Conservation (phyloP, 495 filamentous ascomycete genomes). For the Sporormia fimetaria region DNA sequence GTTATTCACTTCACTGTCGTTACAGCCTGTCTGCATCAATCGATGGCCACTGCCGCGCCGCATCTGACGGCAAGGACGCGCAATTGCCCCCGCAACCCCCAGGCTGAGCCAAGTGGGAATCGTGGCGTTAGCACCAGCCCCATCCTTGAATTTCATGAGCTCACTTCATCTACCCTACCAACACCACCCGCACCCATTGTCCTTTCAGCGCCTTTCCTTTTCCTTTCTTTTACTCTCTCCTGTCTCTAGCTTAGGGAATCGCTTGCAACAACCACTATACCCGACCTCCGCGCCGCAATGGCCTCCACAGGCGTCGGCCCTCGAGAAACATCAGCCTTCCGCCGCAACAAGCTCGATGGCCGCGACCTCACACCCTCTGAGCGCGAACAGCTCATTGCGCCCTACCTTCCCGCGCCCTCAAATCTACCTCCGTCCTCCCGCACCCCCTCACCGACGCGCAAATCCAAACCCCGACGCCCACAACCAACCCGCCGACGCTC, state of each 20-base stretch:
- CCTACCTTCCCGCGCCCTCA: conserved; percentile 66
- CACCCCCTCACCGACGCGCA: conserved; percentile 15
- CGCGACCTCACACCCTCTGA: conserved; percentile 50
- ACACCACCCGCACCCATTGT: too few relatives aligned
- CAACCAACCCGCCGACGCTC: conserved; percentile 34
- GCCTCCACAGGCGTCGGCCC: conserved; percentile 41
- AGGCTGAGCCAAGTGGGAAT: conserved; percentile 13
- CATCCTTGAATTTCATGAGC: background rate
- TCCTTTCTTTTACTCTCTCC: background rate
- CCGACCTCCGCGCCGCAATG: conserved; percentile 13
- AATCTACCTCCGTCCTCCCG: conserved; percentile 31
- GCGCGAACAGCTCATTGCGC: conserved; percentile 59
- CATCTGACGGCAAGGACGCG: conserved; percentile 9
- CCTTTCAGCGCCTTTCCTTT: background rate
- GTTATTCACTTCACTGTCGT: background rate
- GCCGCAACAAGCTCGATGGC: conserved; percentile 51
- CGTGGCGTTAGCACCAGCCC: conserved; percentile 1
- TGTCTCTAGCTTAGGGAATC: background rate
- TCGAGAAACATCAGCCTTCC: conserved; percentile 48
- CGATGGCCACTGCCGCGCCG: too few relatives aligned
- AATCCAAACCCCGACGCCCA: conserved; percentile 25
- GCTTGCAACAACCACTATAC: background rate
- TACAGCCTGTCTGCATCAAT: background rate
- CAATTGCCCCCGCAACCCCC: conserved; percentile 14
- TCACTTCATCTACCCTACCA: too few relatives aligned